Base-by-base conservation (phyloP, 2,329 filamentous ascomycete species). In the Ceratocystis ficicola region DNA sequence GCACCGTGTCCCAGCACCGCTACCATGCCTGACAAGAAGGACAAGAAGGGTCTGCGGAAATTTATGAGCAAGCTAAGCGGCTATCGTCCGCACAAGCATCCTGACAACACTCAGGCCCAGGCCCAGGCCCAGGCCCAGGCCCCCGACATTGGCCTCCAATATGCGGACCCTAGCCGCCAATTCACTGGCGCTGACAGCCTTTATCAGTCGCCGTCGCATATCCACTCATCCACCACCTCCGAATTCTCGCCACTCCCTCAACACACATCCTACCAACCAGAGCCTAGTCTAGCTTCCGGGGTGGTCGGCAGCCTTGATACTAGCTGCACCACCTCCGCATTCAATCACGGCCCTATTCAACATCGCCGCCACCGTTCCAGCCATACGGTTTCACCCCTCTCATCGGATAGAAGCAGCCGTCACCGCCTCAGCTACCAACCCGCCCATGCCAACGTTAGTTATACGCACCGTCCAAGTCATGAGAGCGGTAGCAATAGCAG, bases 401-500 rank as follows among this genome's bases (percentile, higher is more conserved):
- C 17, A 20, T 44, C 36, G 28, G n/a, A 32, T 30, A 46, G 20
- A 36, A 62, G 59, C 20, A 22, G 20, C 5, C 59, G n/a, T 17
- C 59, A 59, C 20, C 44, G 8, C 12, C 62, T 46, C n/a, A 50
- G 52, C n/a, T 48, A 63, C 12, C 64, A 60, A 41, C 55, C 28
- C 22, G 12, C 52, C 30, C 30, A 48, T 36, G 17, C 52, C 15
- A 59, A n/a, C 6, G 28, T 50, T 20, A 65, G 63, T 48, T 62
- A 28, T 48, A 52, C 30, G 6, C 50, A 63, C 17, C 60, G 61
- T 7, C 44, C 25, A 28, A 66, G 67, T 48, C 60, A 44, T 5
- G 67, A 44, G 10, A 68, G 64, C 32, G 46, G 15, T n/a, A 68
- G 0, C 52, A 59, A 2, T 62, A 67, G 1, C 62, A 69, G 50